These are phyloP conservation scores for Thermothielavioides terrestris DNA, from an alignment of 495 filamentous ascomycete genomes.

Conservation along the genomic window DNA sequence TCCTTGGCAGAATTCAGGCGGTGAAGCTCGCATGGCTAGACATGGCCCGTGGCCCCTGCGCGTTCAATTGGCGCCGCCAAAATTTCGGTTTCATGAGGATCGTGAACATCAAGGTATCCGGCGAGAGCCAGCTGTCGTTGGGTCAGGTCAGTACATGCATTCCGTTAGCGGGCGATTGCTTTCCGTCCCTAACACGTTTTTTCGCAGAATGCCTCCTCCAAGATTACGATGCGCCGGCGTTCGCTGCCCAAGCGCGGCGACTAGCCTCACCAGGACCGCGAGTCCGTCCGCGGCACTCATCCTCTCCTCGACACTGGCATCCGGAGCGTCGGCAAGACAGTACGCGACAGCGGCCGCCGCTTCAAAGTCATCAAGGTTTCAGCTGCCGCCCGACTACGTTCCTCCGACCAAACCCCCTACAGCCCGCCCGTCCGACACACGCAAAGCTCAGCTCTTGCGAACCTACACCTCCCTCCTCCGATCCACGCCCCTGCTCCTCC, in stretches of 20 bases:
- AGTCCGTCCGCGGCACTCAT: constrained; percentile 13
- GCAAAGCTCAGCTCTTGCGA: constrained; percentile 91
- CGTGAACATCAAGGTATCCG: not conserved
- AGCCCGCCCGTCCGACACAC: constrained; percentile 71
- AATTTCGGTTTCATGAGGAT: constrained; percentile 17
- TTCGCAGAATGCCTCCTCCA: constrained; percentile 21
- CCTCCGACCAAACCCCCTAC: constrained; percentile 80
- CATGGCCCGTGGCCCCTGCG: constrained; percentile 1
- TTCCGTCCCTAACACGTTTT: not conserved
- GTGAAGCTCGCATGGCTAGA: constrained; percentile 11
- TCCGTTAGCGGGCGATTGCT: constrained; percentile 1
- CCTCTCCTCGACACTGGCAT: constrained; percentile 11
- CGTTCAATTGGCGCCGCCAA: constrained; percentile 20
- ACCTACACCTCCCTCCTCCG: constrained; percentile 89
- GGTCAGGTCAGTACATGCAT: constrained; percentile 1
- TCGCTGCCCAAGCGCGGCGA: constrained; percentile 18
- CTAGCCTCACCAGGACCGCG: constrained; percentile 16
- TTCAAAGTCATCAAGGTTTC: constrained; percentile 32
- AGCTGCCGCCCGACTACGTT: constrained; percentile 46
- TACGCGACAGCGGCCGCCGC: constrained; percentile 35
- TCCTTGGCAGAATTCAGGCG: constrained; percentile 22
- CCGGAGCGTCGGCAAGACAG: constrained; percentile 17
- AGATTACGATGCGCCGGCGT: constrained; percentile 26
- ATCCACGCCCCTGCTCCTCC: constrained; percentile 75
- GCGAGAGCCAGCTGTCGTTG: not conserved